Evolutionary conservation across 2,329 filamentous ascomycete genomes (phyloP).

Genomic region (Nothopassalora personata): DNA sequence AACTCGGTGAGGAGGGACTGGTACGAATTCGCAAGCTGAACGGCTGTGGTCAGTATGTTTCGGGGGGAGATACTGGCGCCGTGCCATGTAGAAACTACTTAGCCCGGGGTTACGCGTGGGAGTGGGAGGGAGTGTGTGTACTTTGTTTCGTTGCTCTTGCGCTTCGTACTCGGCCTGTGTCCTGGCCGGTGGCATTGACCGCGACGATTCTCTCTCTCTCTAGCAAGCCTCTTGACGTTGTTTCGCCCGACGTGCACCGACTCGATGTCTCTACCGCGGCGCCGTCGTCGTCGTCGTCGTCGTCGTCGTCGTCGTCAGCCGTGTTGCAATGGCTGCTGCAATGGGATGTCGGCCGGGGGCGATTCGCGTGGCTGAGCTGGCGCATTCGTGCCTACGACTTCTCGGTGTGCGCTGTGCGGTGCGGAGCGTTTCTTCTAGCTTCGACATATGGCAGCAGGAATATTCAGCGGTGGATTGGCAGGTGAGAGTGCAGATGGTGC

Average conservation of each 20-base stretch:
- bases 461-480: background rate
- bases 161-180: constrained; percentile 32
- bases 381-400: background rate
- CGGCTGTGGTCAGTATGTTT: constrained; percentile 4
- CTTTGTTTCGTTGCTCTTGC: constrained; percentile 34
- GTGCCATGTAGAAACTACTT: background rate
- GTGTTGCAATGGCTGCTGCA: background rate
- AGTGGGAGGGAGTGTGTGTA: constrained; percentile 6
- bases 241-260: background rate
- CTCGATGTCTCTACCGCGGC: background rate
- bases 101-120: background rate
- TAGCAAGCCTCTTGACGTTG: background rate
- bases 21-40: constrained; percentile 90
- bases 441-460: background rate
- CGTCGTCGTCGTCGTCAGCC: background rate
- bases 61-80: background rate
- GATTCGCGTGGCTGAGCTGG: background rate
- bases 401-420: background rate
- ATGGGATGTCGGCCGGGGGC: background rate
- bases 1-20: constrained; percentile 96
- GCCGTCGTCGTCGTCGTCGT: background rate
- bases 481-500: background rate
- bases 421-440: background rate
- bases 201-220: background rate
- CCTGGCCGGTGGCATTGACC: constrained; percentile 31